phyloP scores from a whole-genome alignment of 345 rosid genomes.

The Arabis alpina region DNA sequence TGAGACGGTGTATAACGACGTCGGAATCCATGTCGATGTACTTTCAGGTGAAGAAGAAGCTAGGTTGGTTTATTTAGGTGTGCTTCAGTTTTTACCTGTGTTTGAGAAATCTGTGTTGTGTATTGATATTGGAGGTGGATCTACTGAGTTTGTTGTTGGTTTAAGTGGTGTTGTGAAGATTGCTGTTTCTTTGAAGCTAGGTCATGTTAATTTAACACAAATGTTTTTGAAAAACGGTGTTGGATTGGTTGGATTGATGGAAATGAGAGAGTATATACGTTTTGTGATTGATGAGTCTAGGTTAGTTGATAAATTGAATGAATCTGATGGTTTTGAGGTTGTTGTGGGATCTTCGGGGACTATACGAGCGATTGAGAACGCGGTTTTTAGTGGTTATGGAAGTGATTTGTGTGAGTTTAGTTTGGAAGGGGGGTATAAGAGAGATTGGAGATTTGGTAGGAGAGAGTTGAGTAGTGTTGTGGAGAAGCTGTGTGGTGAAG shows the following conservation, averaged over 20 bases:
- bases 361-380: slow-evolving; percentile 64
- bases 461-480: slow-evolving; percentile 54
- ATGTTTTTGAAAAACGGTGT: slow-evolving; percentile 39
- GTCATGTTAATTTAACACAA: slow-evolving; percentile 67
- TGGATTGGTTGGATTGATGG: slow-evolving; percentile 28
- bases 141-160: slow-evolving; percentile 71
- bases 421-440: slow-evolving; percentile 45
- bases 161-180: slow-evolving; percentile 52
- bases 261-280: slow-evolving; percentile 55
- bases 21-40: slow-evolving; percentile 53
- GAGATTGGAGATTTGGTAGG: slow-evolving; percentile 65
- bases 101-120: slow-evolving; percentile 54
- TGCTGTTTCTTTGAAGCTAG: slow-evolving; percentile 59
- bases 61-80: slow-evolving; percentile 58
- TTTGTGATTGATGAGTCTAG: slow-evolving; percentile 49
- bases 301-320: slow-evolving; percentile 51
- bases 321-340: slow-evolving; percentile 56
- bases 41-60: slow-evolving; percentile 74
- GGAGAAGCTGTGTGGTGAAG: slow-evolving; percentile 54
- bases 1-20: slow-evolving; percentile 41
- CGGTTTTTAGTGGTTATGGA: slow-evolving; percentile 55
- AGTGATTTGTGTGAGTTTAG: slow-evolving; percentile 31
- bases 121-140: slow-evolving; percentile 78
- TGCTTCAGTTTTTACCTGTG: slow-evolving; percentile 65
- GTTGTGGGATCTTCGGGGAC: slow-evolving; percentile 76